Conservation (phyloP, 768 basidiomycete genomes). For the Butyriboletus loyo region DNA sequence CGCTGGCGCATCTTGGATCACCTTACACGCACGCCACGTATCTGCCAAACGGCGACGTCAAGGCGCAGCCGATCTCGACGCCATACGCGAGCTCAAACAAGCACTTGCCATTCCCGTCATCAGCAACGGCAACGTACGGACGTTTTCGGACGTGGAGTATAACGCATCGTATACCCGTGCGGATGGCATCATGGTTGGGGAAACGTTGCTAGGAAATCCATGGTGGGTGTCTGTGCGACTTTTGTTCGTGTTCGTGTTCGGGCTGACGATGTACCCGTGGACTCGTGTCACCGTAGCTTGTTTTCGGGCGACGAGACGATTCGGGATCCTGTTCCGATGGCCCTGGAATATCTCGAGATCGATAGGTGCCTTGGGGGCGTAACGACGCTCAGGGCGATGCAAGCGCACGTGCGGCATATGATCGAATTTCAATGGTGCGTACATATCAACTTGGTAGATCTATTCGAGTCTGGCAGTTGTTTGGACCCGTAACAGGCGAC, state of each 20-base stretch:
- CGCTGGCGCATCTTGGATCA: constrained; percentile 67
- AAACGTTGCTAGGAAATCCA: constrained; percentile 72
- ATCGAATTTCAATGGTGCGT: constrained; percentile 66
- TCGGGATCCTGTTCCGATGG: constrained; percentile 65
- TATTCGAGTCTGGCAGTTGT: not conserved
- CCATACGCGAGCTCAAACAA: constrained; percentile 56
- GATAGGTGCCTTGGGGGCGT: constrained; percentile 53
- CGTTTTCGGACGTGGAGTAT: constrained; percentile 49
- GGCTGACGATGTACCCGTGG: not conserved
- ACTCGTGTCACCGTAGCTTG: constrained; percentile 37
- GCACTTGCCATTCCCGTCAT: constrained; percentile 55
- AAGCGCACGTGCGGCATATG: constrained; percentile 66
- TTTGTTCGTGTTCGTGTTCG: not conserved
- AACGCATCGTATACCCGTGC: constrained; percentile 59
- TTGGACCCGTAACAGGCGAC: not conserved
- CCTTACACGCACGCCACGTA: constrained; percentile 72
- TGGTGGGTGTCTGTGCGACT: constrained; percentile 44
- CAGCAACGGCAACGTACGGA: constrained; percentile 77
- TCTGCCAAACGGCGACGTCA: constrained; percentile 67
- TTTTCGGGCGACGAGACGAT: constrained; percentile 46
- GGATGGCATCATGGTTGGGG: constrained; percentile 80
- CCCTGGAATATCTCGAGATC: constrained; percentile 65
- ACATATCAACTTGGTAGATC: not conserved
- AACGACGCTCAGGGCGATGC: constrained; percentile 47
- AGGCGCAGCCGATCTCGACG: constrained; percentile 64